Base-by-base conservation (phyloP, 2,329 filamentous ascomycete genomes). In the Trichoderma sp. region DNA sequence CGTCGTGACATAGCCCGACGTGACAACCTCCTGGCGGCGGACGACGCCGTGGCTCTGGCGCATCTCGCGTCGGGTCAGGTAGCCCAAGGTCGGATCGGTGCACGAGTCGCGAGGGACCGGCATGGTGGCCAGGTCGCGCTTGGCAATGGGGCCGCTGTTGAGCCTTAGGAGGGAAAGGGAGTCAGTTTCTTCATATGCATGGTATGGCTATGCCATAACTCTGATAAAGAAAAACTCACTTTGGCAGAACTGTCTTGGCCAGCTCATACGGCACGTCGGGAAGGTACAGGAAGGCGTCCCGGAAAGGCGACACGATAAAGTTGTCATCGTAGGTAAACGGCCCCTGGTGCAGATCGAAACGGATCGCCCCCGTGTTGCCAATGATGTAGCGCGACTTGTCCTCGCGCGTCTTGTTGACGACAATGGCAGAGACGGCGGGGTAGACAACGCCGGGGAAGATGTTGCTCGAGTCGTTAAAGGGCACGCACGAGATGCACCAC, bases 311-410 rank as follows among this genome's bases (percentile, higher is more conserved):
- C 0, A 85, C 82, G 68, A 86, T 85, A 72, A 83, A 86, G 51
- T 74, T 78, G 65, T 80, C 78, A 48, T 81, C 79, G 19, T 75
- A 81, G 0, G 86, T 88, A 71, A 89, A 89, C 0, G 85, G 84
- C 0, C 87, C 87, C 73, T 88, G 80, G 66, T 84, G 80, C 14
- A 90, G 74, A 68, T 89, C 86, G 70, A 88, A 89, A 2, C 86
- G 83, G 26, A 89, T 79, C 39, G 79, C 80, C 28, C 86, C 86
- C 0, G 85, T 87, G 74, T 89, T 89, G 67, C 82, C 80, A 67
- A 88, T 79, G 66, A 88, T 81, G 51, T 88, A 76, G 34, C 86
- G 81, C 1, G 85, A 77, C 28, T 76, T 80, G 63, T 81, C 75
- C 45, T 78, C 76, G n/a, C 83, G 79, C 17, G 79, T 78, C 48